These are phyloP conservation scores for Amanita jacksonii DNA, from an alignment of 768 basidiomycete genomes.

Conservation along the genomic window DNA sequence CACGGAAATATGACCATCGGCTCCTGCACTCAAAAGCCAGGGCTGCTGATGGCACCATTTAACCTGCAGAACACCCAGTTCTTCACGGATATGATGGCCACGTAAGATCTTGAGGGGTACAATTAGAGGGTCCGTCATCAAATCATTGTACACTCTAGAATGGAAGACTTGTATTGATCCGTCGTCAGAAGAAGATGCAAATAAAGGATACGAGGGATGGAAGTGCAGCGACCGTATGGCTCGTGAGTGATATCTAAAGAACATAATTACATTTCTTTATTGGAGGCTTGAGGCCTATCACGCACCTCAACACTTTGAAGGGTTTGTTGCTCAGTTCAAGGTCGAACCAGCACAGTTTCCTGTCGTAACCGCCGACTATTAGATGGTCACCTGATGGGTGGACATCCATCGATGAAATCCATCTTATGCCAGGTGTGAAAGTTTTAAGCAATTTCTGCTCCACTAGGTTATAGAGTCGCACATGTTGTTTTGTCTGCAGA, in stretches of 20 bases:
- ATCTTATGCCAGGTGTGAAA: slow-evolving; percentile 87
- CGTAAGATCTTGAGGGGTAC: slow-evolving; percentile 94
- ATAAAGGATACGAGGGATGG: slow-evolving; percentile 91
- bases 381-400: slow-evolving; percentile 95
- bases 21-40: slow-evolving; percentile 89
- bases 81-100: slow-evolving; percentile 81
- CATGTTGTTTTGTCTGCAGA: slow-evolving; percentile 86
- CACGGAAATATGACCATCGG: slow-evolving; percentile 80
- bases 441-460: slow-evolving; percentile 93
- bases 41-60: slow-evolving; percentile 86
- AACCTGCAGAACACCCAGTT: slow-evolving; percentile 85
- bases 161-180: slow-evolving; percentile 98
- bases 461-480: slow-evolving; percentile 89
- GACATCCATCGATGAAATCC: slow-evolving; percentile 97
- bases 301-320: slow-evolving; percentile 89
- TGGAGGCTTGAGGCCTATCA: slow-evolving; percentile 9
- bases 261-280: slow-evolving; percentile 1
- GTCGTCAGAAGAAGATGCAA: slow-evolving; percentile 95
- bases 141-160: slow-evolving; percentile 85
- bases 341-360: slow-evolving; percentile 98
- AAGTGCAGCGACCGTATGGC: slow-evolving; percentile 91
- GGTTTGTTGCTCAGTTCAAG: slow-evolving; percentile 94
- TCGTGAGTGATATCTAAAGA: slow-evolving; percentile 76
- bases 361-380: slow-evolving; percentile 96
- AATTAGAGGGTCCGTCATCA: slow-evolving; percentile 95